Evolutionary conservation across 495 filamentous ascomycete species (phyloP).

Genomic region (Podospora comata): DNA sequence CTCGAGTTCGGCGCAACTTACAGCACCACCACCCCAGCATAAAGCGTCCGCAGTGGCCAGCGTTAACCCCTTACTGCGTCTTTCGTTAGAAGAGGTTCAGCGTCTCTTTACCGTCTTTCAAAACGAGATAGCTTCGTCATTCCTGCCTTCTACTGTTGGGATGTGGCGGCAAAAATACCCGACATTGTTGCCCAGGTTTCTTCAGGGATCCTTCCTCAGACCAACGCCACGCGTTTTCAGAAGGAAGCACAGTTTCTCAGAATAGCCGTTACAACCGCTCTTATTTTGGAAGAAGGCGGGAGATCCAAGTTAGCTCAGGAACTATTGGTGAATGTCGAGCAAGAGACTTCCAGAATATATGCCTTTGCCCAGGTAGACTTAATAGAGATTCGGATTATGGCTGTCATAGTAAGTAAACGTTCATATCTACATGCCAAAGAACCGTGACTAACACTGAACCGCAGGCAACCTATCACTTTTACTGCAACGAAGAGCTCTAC

Average conservation of each 20-base stretch:
- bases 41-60: background rate
- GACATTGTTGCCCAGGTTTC: too few species aligned
- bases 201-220: too few species aligned
- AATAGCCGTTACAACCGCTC: background rate
- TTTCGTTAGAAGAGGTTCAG: background rate
- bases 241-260: background rate
- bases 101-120: background rate
- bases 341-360: background rate
- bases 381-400: background rate
- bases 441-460: too few species aligned
- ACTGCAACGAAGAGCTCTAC: background rate
- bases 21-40: background rate
- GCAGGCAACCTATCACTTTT: background rate
- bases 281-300: background rate
- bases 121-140: background rate
- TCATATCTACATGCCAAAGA: too few species aligned
- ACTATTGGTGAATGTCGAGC: background rate
- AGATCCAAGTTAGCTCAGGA: background rate
- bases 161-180: too few species aligned
- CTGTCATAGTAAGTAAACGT: background rate
- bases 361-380: background rate
- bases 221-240: background rate
- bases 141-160: too few species aligned
- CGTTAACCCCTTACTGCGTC: background rate
- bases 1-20: background rate